Evolutionary conservation across 257 asterid genomes (phyloP), one percentile per base, ranked within the genome.

Genomic region (Lantana camara): DNA sequence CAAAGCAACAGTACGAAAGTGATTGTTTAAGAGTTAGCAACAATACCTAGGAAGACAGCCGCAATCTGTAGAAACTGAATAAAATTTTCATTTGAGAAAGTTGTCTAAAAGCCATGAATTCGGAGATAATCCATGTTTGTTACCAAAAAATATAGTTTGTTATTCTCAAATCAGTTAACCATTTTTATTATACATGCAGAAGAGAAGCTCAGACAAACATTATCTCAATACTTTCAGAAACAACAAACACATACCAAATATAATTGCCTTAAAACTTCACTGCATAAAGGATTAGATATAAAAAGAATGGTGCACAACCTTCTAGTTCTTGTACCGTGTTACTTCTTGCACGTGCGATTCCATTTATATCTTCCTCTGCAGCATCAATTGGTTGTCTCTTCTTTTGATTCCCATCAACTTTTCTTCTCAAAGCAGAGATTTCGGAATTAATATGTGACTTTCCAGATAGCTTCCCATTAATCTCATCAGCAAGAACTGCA

Each of bases 401-500:
- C 56, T 79, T 73, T 58, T 78, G 70, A 68, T 75, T 78, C 49
- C 78, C 84, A 67, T 84, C 94, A 73, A 79, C 80, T 40, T 73
- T 82, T 72, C 80, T 84, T 71, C 87, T 83, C 76, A 81, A 60
- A 47, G 83, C 75, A 7, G 87, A 74, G 19, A 87, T 71, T 55
- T 76, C 94, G 55, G 80, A 75, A 59, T 54, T 60, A 20, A 65
- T 66, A 73, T 73, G 79, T 19, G 83, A 77, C 71, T 78, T 88
- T 60, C 88, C 91, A 19, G 92, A 77, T 61, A 94, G 79, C 67
- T 82, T 90, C 59, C 81, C 87, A 57, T 74, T 78, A 66, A 90
- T 83, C 79, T 90, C 99, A 67, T 88, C 95, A 7, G 89, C 96
- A 60, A 86, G 71, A 77, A 94, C 96, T 21, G 81, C 95, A 22